These are phyloP conservation scores for Thuja plicata DNA, from an alignment of 83 land plant genomes.

Conservation along the genomic window DNA sequence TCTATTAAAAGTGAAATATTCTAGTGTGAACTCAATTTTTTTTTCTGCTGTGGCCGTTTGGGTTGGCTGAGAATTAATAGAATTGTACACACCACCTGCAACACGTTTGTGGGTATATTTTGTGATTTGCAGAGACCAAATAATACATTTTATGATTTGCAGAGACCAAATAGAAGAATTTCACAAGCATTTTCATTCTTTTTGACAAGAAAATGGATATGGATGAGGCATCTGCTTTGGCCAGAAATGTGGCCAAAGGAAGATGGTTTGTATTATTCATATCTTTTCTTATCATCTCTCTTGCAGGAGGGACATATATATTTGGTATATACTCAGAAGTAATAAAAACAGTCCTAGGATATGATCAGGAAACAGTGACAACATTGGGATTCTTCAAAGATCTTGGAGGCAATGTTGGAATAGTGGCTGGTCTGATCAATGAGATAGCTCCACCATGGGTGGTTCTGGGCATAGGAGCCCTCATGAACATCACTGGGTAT, in stretches of 20 bases:
- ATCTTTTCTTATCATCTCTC: constrained; percentile 23
- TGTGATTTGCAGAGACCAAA: too few relatives aligned
- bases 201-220: not conserved
- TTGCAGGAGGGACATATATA: too few relatives aligned
- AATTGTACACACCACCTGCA: too few relatives aligned
- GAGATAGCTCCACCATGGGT: constrained; percentile 51
- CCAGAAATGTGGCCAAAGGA: constrained; percentile 17
- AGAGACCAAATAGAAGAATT: too few relatives aligned
- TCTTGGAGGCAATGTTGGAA: constrained; percentile 14
- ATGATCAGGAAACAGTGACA: constrained; percentile 53
- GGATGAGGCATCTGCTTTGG: not conserved
- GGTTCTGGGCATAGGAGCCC: constrained; percentile 44
- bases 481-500: constrained; percentile 47
- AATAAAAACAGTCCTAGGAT: constrained; percentile 42
- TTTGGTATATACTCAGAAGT: too few relatives aligned
- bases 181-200: too few relatives aligned
- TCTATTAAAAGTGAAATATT: too few relatives aligned
- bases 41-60: too few relatives aligned
- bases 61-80: too few relatives aligned
- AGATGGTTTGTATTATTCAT: constrained; percentile 59
- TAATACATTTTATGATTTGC: too few relatives aligned
- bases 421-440: constrained; percentile 45
- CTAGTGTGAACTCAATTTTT: too few relatives aligned
- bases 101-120: too few relatives aligned
- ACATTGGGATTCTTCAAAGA: constrained; percentile 47